Base-by-base conservation (phyloP, 345 rosid species). In the Citrus sp. region DNA sequence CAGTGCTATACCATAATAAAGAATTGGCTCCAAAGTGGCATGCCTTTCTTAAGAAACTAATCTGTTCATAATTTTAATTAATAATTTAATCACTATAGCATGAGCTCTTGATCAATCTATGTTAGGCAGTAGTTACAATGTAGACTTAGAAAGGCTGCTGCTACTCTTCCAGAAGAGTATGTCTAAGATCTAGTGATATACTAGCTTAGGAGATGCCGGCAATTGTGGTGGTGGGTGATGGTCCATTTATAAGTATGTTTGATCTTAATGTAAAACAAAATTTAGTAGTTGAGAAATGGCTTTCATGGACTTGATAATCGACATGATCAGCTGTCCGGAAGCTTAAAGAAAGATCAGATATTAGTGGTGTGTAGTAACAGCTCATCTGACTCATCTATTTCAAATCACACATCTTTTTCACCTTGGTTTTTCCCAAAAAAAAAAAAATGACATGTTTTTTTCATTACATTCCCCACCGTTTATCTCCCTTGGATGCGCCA, bases 151-250 rank as follows among this genome's bases (percentile, higher is more conserved):
- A 28, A 13, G 5, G 60, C 28, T 55, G 60, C 70, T 32, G 16
- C 30, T 67, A 77, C 55, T 60, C 83, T 86, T 88, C 87, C 86
- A 80, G 89, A 88, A 86, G 86, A 62, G 72, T 77, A 81, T 1
- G 66, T 13, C 30, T 54, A 74, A 81, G 2, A 75, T 8, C 30
- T 64, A 74, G 51, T 46, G 16, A 46, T 46, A 54, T 19, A 54
- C 66, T 55, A 54, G 42, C 40, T 46, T 32, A 69, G 35, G 12
- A 49, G 72, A 61, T 55, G 78, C 21, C 25, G 18, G 49, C 14
- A 25, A 34, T 30, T 82, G 76, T 76, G 85, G 83, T 82, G 83
- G 86, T 79, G 80, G 85, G 86, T 80, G 69, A 75, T 66, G 75
- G 81, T 85, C 85, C 69, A 35, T 66, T 4, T 24, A 49, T 73